Base-by-base conservation (phyloP, 2,329 filamentous ascomycete species). In the Aureobasidium zeae region DNA sequence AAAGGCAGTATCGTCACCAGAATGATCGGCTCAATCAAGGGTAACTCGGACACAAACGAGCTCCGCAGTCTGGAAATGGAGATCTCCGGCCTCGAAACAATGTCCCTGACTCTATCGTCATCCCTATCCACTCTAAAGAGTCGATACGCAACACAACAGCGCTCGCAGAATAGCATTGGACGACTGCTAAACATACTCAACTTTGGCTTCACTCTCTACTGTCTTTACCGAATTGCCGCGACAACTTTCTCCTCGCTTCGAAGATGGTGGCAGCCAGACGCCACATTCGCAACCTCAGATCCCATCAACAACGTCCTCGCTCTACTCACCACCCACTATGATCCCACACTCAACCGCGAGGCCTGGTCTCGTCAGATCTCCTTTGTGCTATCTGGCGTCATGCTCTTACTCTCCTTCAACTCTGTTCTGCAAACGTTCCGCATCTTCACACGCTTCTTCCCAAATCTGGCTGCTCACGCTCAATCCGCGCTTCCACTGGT, bases 281-380 rank as follows among this genome's bases (percentile, higher is more conserved):
- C 64, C 7, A 64, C 75, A 26, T 81, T 86, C 62, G 73, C 81
- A 20, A 76, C 76, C 42, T 80, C 79, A 12, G 87, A 94, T 57
- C 86, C 86, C 1, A 83, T 94, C 58, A 93, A 83, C 65, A 83
- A 86, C 51, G 73, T 89, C 49, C 74, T 94, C 7, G 83, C 84
- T 4, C 71, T 93, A 10, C 65, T 94, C 13, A 85, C 84, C 3
- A 81, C 82, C 45, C 84, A 93, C 64, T 88, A 84, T 76, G 84
- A 93, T 57, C 83, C 84, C 2, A 77, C 80, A 48, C 74, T 94
- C 19, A 83, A 94, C 63, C 83, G 86, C 55, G 73, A 78, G 9
- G 83, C 84, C 8, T 93, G 86, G 85, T 81, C 83, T 16, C 80
- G 85, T 21, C 83, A 86, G 57, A 88, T 93, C 51, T 86, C 82